Evolutionary conservation across 2,329 filamentous ascomycete species (phyloP), one percentile per base, ranked within the genome.

Genomic region (Pezicula carpinea): DNA sequence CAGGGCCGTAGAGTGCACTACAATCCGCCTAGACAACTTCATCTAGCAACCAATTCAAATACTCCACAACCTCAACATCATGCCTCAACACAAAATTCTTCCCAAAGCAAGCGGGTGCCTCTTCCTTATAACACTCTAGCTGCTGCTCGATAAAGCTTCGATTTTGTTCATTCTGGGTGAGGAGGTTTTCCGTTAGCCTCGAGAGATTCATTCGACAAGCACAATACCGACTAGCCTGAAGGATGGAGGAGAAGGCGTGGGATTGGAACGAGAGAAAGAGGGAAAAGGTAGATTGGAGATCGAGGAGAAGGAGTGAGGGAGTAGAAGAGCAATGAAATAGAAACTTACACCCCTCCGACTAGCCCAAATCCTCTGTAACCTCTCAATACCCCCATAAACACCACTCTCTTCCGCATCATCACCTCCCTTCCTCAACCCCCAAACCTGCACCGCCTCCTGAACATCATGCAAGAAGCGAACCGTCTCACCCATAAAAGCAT

Each of bases 61-160:
- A 64, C 51, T 65, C 62, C 44, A 65, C 62, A 15, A 65, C 50
- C 54, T 65, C 62, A 7, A 65, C 59, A 45, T 58, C 59, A 23
- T 57, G 52, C 40, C 55, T 58, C 40, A 65, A 31, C 17, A 65
- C 60, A 50, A 64, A 62, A 17, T 60, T 59, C 39, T 57, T 58
- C 14, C 47, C 51, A 50, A 63, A 64, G 50, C 61, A 65, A 3
- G 50, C 46, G 13, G 56, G 38, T 15, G 21, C 38, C 18, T 36
- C 59, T 7, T 45, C 38, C 18, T 32, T 40, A 53, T 61, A 63
- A 18, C 61, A 43, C 15, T 19, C 47, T 46, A 64, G 49, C 35
- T 63, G 59, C 48, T 65, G 62, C 49, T 65, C 62, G 23, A 65
- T 64, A 36, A 65, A 65, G 23, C 54, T 59, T 18, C 55, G 36